Evolutionary conservation across 768 basidiomycete genomes (phyloP), one percentile per base, ranked within the genome.

Genomic region (Galerina marginata): DNA sequence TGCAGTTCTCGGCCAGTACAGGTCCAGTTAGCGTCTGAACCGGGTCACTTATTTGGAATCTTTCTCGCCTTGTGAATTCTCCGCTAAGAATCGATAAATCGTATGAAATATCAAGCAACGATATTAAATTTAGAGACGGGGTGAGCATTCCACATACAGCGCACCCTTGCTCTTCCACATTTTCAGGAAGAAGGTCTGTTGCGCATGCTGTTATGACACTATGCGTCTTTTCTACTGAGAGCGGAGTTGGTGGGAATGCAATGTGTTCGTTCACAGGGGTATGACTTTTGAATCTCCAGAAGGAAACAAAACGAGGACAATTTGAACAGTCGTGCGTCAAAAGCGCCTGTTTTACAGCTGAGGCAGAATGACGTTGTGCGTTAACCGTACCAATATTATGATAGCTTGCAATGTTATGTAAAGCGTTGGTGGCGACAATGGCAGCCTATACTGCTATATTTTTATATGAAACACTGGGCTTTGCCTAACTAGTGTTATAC

Each of bases 131-230:
- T 0, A 3, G 20, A 2, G 16, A 6, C 1, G 23, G 53, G 0
- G 14, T 46, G 10, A 71, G 45, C 11, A 60, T 47, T 0, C 69
- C 68, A 62, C 71, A 72, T 2, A 72, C 66, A 4, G 65, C 66
- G 46, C 70, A 72, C 1, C 69, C 70, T 7, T 46, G 54, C 45
- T 72, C 70, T 42, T 70, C 57, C 29, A 71, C 55, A 0, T 9
- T 10, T 2, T 20, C 6, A 2, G 56, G 57, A 23, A 12, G 14
- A 20, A 58, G 47, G 14, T 63, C 65, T 3, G 40, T 37, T 38
- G 59, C 63, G 33, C 54, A 67, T 12, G 25, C 51, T 10, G 16
- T 44, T 14, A 67, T 56, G 2, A 67, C 62, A 4, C 43, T n/a
- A 14, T 40, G 16, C 7, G 63, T 38, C 10, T 23, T 33, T 15